phyloP scores from a whole-genome alignment of 306 rosid genomes.

The Elaeagnus macrophylla region DNA sequence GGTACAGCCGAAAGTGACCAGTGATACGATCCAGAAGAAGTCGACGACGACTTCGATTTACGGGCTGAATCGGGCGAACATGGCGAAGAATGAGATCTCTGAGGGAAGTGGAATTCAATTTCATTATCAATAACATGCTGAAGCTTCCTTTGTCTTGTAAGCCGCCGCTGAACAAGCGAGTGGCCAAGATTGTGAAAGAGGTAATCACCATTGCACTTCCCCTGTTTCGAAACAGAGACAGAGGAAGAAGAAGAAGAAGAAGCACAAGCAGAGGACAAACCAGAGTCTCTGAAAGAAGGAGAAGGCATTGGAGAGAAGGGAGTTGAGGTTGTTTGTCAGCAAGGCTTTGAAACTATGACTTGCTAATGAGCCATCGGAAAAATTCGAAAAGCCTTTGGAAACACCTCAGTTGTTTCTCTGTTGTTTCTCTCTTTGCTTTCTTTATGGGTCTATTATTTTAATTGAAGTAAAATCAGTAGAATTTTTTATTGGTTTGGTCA shows the following conservation, averaged over 20 bases:
- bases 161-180: constrained; percentile 35
- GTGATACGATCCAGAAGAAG: constrained; percentile 22
- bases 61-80: constrained; percentile 36
- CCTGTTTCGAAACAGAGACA: neutral
- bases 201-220: constrained; percentile 3
- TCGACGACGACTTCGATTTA: constrained; percentile 13
- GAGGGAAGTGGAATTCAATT: constrained; percentile 18
- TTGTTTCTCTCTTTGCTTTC: neutral
- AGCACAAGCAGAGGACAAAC: neutral
- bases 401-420: constrained; percentile 1
- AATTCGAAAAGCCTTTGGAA: neutral
- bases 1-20: constrained; percentile 41
- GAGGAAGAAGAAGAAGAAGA: neutral
- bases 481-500: neutral
- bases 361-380: neutral
- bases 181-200: neutral
- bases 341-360: neutral
- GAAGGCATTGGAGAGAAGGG: constrained; percentile 18
- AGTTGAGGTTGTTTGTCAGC: neutral
- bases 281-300: constrained; percentile 4
- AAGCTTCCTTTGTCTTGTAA: constrained; percentile 61
- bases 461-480: neutral
- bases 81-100: constrained; percentile 28
- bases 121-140: constrained; percentile 37
- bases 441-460: neutral